Conservation (phyloP, 768 basidiomycete species). For the Podaxis carcinomalis region DNA sequence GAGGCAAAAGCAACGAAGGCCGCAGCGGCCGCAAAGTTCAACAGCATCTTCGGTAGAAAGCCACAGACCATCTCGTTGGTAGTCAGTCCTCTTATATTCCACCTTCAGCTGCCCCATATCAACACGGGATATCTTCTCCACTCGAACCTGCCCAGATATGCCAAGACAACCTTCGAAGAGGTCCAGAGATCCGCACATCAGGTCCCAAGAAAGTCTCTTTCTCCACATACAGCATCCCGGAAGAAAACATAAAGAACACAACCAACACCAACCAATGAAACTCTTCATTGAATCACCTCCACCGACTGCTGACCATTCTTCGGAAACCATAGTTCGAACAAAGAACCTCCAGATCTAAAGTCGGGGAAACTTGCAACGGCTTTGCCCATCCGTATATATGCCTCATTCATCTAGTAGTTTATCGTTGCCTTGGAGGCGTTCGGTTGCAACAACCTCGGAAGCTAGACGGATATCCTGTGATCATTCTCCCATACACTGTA, state of each 20-base stretch:
- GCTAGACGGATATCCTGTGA: background rate
- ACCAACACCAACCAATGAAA: background rate
- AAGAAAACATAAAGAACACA: background rate
- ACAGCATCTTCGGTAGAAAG: background rate
- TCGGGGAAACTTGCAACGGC: background rate
- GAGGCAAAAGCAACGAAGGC: constrained; percentile 34
- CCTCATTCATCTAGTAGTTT: background rate
- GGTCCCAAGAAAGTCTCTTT: background rate
- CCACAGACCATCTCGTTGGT: no score
- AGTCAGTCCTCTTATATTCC: no score
- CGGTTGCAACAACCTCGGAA: background rate
- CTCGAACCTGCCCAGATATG: background rate
- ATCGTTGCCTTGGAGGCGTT: background rate
- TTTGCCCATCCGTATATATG: background rate
- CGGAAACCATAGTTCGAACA: background rate
- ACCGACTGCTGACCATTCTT: background rate
- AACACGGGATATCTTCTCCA: background rate
- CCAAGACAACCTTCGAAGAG: background rate
- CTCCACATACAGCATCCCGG: background rate
- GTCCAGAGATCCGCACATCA: background rate
- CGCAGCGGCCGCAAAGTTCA: constrained; percentile 19
- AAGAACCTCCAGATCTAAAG: background rate
- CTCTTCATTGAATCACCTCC: background rate
- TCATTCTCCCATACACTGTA: background rate
- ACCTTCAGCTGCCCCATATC: no score